Evolutionary conservation across 805 yeast genomes (phyloP).

Genomic region (Lipomyces spencermartinsiae): DNA sequence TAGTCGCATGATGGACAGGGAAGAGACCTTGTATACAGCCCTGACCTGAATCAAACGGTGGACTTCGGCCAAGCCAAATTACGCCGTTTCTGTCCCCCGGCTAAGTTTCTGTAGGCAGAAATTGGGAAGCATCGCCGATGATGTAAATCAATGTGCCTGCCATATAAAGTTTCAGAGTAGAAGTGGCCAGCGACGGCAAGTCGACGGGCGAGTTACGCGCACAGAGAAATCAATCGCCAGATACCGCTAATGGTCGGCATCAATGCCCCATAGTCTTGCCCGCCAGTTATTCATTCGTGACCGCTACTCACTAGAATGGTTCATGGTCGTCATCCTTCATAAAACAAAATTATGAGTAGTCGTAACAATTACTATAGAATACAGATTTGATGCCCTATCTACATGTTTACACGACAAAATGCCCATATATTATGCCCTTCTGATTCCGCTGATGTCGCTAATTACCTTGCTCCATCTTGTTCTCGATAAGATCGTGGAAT

Average conservation of each 20-base stretch:
- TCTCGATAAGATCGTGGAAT: slow-evolving; percentile 94
- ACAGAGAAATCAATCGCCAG: no score
- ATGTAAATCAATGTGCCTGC: no score
- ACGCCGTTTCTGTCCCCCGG: background rate
- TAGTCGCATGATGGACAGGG: background rate
- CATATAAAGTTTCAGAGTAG: background rate
- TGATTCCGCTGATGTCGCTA: background rate
- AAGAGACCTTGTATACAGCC: background rate
- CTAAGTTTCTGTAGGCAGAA: background rate
- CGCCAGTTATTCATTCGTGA: background rate
- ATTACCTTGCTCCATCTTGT: slow-evolving; percentile 69
- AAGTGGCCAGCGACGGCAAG: background rate
- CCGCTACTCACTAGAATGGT: background rate
- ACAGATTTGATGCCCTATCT: background rate
- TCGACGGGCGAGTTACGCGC: no score
- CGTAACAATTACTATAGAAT: background rate
- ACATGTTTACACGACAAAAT: background rate
- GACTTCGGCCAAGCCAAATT: background rate
- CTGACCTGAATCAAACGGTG: background rate
- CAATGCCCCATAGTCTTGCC: background rate
- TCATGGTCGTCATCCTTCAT: background rate
- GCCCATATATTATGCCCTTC: background rate
- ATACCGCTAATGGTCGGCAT: background rate
- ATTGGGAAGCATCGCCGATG: background rate
- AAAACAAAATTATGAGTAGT: background rate